Evolutionary conservation across 1,284 basidiomycete genomes (phyloP).

Genomic region (Ceratobasidium sp.): DNA sequence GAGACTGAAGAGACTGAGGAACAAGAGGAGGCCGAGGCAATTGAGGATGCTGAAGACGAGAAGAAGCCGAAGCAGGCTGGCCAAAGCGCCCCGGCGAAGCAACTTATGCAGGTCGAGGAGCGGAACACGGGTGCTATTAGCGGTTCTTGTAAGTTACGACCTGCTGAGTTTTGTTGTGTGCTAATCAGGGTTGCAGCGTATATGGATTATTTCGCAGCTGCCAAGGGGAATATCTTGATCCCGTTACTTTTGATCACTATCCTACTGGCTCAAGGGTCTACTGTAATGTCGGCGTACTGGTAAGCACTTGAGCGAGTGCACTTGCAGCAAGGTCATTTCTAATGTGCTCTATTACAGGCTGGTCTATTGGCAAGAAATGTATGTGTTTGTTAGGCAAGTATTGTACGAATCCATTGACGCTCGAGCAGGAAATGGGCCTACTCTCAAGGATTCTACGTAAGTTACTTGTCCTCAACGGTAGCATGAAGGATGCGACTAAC

Average conservation of each 20-base stretch:
- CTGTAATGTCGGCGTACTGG: slow-evolving; percentile 38
- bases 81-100: slow-evolving; percentile 41
- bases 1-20: slow-evolving; percentile 53
- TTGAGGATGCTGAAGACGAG: slow-evolving; percentile 46
- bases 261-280: slow-evolving; percentile 22
- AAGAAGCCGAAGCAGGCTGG: slow-evolving; percentile 30
- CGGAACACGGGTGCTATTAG: slow-evolving; percentile 50
- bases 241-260: slow-evolving; percentile 31
- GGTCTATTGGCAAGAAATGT: slow-evolving; percentile 47
- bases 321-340: not conserved
- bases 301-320: slow-evolving; percentile 1
- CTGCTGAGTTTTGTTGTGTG: slow-evolving; percentile 41
- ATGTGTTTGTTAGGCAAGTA: too few relatives aligned
- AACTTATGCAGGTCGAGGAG: slow-evolving; percentile 55
- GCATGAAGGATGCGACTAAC: not conserved
- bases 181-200: not conserved
- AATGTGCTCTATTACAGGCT: slow-evolving; percentile 39
- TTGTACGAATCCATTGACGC: too few relatives aligned
- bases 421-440: slow-evolving; percentile 25
- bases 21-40: slow-evolving; percentile 50
- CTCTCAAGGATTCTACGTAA: slow-evolving; percentile 50
- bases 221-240: slow-evolving; percentile 21
- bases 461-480: not conserved
- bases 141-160: slow-evolving; percentile 30
- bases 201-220: slow-evolving; percentile 32